These are phyloP conservation scores for Endoconidiophora laricicola DNA, from an alignment of 2,329 filamentous ascomycete genomes.

Conservation along the genomic window DNA sequence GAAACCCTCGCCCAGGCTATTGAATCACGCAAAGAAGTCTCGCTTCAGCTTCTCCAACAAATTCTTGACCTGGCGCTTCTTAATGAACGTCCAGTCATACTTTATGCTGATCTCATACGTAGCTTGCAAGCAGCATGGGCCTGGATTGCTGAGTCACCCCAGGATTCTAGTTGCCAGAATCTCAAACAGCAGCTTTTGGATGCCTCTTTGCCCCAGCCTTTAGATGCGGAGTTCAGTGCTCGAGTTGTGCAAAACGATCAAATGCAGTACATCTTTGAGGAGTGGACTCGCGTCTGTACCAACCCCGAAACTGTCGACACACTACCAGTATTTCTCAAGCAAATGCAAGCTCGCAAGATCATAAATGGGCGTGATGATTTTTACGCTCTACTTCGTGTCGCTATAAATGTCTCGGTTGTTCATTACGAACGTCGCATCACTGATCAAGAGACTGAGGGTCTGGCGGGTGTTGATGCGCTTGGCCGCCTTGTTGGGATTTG, in stretches of 20 bases:
- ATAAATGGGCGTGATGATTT: constrained; percentile 63
- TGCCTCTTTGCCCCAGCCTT: constrained; percentile 24
- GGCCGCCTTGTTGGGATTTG: constrained; percentile 65
- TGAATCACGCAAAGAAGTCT: constrained; percentile 50
- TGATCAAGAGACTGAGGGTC: constrained; percentile 36
- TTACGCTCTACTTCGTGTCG: constrained; percentile 60
- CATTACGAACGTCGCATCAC: constrained; percentile 59
- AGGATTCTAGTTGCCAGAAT: constrained; percentile 45
- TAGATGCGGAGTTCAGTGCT: constrained; percentile 25
- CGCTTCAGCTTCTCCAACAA: constrained; percentile 63
- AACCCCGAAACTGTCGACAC: constrained; percentile 62
- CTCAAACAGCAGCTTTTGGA: constrained; percentile 47
- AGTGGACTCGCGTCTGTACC: constrained; percentile 75
- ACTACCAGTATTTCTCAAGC: constrained; percentile 62
- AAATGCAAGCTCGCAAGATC: constrained; percentile 59
- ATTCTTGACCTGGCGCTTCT: constrained; percentile 66
- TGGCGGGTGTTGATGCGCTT: constrained; percentile 53
- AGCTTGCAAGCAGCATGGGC: constrained; percentile 67
- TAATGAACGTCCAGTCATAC: constrained; percentile 56
- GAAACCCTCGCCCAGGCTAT: constrained; percentile 58
- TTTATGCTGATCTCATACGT: constrained; percentile 72
- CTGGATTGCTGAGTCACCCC: constrained; percentile 63
- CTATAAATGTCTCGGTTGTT: constrained; percentile 62
- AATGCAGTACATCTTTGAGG: constrained; percentile 87
- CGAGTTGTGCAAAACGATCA: constrained; percentile 55